Percentiles rank a stretch among this genome's conserved stretches.
These are phyloP conservation scores for Apiotrichum siamense DNA, from an alignment of 1,284 basidiomycete genomes.

Conservation along the genomic window DNA sequence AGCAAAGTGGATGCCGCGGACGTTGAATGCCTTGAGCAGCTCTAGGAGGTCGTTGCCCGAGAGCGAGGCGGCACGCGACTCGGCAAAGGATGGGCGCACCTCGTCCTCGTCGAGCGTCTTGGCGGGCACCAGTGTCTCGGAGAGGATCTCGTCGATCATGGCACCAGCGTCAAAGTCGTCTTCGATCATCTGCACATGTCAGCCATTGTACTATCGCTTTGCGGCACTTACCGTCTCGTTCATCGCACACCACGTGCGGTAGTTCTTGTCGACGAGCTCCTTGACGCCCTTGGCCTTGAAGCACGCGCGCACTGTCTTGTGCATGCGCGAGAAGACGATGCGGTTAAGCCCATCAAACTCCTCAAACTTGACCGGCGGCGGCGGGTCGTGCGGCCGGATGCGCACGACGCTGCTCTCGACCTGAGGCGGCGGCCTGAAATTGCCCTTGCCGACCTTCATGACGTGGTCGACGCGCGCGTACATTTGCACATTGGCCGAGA, in stretches of 20 bases:
- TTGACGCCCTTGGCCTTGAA: conserved; percentile 88
- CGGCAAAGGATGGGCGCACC: conserved; percentile 52
- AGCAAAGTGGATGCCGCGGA: conserved; percentile 73
- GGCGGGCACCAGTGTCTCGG: conserved; percentile 42
- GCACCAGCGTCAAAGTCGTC: conserved; percentile 65
- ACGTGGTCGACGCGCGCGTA: conserved; percentile 93
- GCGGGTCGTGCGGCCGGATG: conserved; percentile 86
- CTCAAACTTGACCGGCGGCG: conserved; percentile 90
- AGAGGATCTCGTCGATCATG: conserved; percentile 70
- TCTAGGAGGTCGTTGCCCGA: conserved; percentile 75
- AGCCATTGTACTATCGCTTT: neutral
- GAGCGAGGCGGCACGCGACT: conserved; percentile 74
- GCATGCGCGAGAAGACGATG: conserved; percentile 82
- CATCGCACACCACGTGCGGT: conserved; percentile 87
- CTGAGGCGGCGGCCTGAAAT: conserved; percentile 92
- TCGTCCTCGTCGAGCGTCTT: conserved; percentile 21
- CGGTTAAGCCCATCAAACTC: conserved; percentile 94
- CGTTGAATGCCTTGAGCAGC: conserved; percentile 73
- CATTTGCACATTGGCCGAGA: conserved; percentile 95
- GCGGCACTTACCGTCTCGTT: conserved; percentile 59
- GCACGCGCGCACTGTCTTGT: conserved; percentile 83
- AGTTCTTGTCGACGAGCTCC: conserved; percentile 90
- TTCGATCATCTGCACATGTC: conserved; percentile 58
- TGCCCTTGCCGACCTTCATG: conserved; percentile 93
- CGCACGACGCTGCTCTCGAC: conserved; percentile 92